Evolutionary conservation across 176 grass and related monocot species (phyloP).

Genomic region (Stipa capillata): DNA sequence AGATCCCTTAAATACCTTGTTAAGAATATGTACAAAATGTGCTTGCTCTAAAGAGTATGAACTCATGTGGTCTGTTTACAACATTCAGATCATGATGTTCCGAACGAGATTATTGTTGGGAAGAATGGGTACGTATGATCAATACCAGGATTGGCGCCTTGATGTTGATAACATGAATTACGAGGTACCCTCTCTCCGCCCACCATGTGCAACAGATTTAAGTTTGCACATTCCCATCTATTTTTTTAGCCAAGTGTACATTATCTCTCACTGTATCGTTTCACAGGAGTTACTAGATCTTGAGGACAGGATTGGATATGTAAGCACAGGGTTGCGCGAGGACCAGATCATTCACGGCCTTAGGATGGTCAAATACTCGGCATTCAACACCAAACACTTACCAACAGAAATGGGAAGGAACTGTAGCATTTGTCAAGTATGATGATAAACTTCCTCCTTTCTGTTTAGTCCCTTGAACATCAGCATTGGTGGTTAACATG

Average conservation of each 20-base stretch:
- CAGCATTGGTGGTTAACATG: background rate
- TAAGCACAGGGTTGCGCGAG: constrained; percentile 82
- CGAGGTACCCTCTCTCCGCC: constrained; percentile 35
- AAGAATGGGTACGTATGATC: constrained; percentile 65
- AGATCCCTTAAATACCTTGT: background rate
- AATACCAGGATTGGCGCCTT: constrained; percentile 79
- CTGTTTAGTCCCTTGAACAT: background rate
- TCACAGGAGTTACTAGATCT: constrained; percentile 74
- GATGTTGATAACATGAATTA: constrained; percentile 97
- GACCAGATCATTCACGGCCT: constrained; percentile 54
- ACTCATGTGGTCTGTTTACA: background rate
- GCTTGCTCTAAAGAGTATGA: background rate
- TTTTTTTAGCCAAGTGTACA: background rate
- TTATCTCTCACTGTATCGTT: background rate
- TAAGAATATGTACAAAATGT: background rate
- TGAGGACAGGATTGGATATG: constrained; percentile 77
- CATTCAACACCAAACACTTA: constrained; percentile 41
- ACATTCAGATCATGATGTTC: constrained; percentile 85
- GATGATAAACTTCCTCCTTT: background rate
- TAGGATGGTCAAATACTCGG: constrained; percentile 45
- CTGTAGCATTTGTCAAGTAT: constrained; percentile 89
- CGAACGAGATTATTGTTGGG: constrained; percentile 57
- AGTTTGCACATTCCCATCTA: background rate
- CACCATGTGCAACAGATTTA: background rate
- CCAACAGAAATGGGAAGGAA: constrained; percentile 46